Evolutionary conservation across 2,329 filamentous ascomycete species (phyloP).

Genomic region (Scytalidium lignicola): DNA sequence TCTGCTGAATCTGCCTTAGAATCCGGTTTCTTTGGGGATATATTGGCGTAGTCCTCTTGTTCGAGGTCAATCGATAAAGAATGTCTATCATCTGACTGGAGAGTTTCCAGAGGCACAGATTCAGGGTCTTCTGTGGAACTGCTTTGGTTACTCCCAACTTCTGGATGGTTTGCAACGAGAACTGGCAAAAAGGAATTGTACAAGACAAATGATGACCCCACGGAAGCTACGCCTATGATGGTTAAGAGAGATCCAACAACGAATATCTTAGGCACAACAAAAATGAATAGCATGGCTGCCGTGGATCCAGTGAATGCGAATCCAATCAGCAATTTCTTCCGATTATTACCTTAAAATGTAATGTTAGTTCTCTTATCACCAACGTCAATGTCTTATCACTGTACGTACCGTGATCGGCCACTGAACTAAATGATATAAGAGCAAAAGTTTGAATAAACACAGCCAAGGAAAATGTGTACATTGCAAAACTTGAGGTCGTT

Average conservation of each 20-base stretch:
- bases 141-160: constrained; percentile 4
- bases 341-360: constrained; percentile 48
- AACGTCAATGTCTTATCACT: background rate
- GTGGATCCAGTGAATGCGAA: constrained; percentile 82
- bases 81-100: background rate
- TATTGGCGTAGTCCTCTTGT: constrained; percentile 2
- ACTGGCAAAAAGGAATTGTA: constrained; percentile 92
- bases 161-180: constrained; percentile 77
- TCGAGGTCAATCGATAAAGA: constrained; percentile 8
- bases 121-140: constrained; percentile 1
- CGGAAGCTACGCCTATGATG: constrained; percentile 85
- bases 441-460: constrained; percentile 83
- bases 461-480: constrained; percentile 95
- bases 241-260: constrained; percentile 75
- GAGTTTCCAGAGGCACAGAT: constrained; percentile 10
- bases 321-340: constrained; percentile 76
- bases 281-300: constrained; percentile 82
- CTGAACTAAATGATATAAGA: constrained; percentile 92
- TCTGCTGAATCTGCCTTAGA: constrained; percentile 52
- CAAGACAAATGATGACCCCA: constrained; percentile 90
- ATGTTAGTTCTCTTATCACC: background rate
- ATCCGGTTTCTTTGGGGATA: background rate
- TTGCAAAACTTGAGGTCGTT: constrained; percentile 93
- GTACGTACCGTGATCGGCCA: constrained; percentile 74
- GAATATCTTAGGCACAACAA: constrained; percentile 69